A percentile compares a stretch with the other conserved stretches of the same genome.
phyloP scores from a whole-genome alignment of 148 eudicot species.

The Fallopia convolvulus region DNA sequence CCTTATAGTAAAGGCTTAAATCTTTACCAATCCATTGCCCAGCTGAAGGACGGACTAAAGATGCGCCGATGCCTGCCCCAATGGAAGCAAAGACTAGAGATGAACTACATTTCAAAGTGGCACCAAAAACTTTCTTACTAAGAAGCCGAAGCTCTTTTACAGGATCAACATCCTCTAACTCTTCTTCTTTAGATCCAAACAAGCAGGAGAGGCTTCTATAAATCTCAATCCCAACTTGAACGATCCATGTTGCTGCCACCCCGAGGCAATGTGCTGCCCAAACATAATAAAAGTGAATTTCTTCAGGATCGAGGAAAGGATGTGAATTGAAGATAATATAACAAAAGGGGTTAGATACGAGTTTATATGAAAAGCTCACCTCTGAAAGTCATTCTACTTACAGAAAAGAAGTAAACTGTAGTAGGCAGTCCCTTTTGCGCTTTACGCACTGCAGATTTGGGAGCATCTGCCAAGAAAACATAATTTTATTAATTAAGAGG shows the following conservation, averaged over 20 bases:
- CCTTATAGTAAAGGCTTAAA: not conserved
- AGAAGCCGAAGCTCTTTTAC: conserved; percentile 44
- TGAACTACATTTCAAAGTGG: conserved; percentile 53
- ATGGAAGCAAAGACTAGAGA: conserved; percentile 80
- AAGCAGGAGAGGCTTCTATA: conserved; percentile 43
- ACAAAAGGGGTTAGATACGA: too few species aligned
- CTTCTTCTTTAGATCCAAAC: conserved; percentile 41
- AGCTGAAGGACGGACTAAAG: conserved; percentile 52
- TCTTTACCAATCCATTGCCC: conserved; percentile 94
- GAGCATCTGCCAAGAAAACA: conserved; percentile 51
- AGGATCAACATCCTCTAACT: conserved; percentile 34
- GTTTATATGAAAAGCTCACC: conserved; percentile 24
- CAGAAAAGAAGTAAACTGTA: conserved; percentile 41
- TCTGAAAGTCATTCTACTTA: conserved; percentile 72
- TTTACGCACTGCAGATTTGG: conserved; percentile 80
- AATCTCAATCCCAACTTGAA: conserved; percentile 73
- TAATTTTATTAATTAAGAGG: not conserved
- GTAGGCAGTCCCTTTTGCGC: conserved; percentile 67
- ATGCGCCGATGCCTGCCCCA: conserved; percentile 82
- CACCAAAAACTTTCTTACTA: conserved; percentile 42
- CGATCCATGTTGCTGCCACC: conserved; percentile 83
- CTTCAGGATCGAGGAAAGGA: conserved; percentile 1
- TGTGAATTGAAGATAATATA: not conserved
- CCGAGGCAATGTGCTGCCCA: conserved; percentile 75
- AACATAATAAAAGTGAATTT: not conserved